Conservation (phyloP, 2,329 filamentous ascomycete species). For the Diplocarpon rosae region DNA sequence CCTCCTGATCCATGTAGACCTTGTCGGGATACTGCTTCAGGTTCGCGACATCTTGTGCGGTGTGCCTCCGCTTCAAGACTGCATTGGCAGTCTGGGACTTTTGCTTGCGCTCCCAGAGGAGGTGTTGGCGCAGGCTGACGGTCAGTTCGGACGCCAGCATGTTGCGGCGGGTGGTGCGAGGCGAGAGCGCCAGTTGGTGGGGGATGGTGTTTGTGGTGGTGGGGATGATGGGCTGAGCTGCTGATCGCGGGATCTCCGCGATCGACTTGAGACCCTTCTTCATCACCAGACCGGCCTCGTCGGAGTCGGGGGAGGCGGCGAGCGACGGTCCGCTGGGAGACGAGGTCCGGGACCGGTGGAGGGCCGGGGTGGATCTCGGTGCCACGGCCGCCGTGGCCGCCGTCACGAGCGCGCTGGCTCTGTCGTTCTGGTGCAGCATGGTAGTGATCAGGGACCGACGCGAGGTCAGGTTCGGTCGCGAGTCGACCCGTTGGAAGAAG, state of each 20-base stretch:
- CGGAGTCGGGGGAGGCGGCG: constrained; percentile 36
- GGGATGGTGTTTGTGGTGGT: constrained; percentile 47
- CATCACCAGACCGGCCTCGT: constrained; percentile 40
- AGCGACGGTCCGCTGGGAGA: constrained; percentile 59
- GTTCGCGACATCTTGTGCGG: constrained; percentile 82
- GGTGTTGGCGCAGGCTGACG: constrained; percentile 79
- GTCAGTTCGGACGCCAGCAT: constrained; percentile 95
- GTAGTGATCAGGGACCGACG: constrained; percentile 82
- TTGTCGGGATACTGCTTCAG: constrained; percentile 70
- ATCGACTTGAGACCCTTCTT: constrained; percentile 28
- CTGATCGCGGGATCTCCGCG: constrained; percentile 44
- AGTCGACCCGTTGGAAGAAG: constrained; percentile 86
- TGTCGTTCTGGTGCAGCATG: constrained; percentile 72
- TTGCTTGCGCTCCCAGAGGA: constrained; percentile 92
- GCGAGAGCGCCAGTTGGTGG: constrained; percentile 71
- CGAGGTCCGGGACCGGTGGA: constrained; percentile 50
- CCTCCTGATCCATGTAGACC: constrained; percentile 44
- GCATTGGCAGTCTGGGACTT: constrained; percentile 84
- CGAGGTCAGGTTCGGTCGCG: constrained; percentile 72
- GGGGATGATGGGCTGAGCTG: constrained; percentile 66
- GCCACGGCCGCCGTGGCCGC: constrained; percentile 38
- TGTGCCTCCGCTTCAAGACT: constrained; percentile 80
- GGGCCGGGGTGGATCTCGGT: constrained; percentile 43
- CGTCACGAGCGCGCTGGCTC: constrained; percentile 57
- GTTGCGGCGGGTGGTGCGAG: constrained; percentile 81